phyloP scores from a whole-genome alignment of 116 monocot species.

The Trichopus zeylanicus region DNA sequence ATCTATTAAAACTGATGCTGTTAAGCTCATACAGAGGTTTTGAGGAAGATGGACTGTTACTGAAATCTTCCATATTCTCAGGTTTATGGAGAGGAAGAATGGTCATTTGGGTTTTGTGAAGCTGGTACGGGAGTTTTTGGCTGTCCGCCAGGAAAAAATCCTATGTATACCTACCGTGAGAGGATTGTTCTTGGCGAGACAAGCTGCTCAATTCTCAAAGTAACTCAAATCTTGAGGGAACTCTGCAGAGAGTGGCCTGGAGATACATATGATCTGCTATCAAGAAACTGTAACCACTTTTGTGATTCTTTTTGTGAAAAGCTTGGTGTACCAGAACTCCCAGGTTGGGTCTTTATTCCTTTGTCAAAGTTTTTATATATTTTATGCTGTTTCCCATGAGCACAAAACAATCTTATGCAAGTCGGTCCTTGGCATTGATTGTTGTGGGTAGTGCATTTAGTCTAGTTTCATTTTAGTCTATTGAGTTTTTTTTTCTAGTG shows the following conservation, averaged over 20 bases:
- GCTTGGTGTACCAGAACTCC: conserved; percentile 65
- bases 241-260: conserved; percentile 86
- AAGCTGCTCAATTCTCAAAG: conserved; percentile 35
- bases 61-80: conserved; percentile 18
- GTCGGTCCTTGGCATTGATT: no score
- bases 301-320: conserved; percentile 76
- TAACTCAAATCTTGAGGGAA: conserved; percentile 77
- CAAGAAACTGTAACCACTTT: conserved; percentile 92
- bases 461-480: no score
- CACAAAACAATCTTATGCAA: no score
- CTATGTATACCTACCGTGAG: conserved; percentile 90
- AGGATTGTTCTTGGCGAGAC: conserved; percentile 73
- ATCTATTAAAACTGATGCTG: no score
- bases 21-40: no score
- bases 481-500: no score
- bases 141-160: conserved; percentile 74
- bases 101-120: conserved; percentile 96
- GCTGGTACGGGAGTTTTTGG: conserved; percentile 73
- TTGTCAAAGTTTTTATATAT: no score
- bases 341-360: no score
- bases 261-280: conserved; percentile 68
- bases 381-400: no score
- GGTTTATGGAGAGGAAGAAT: conserved; percentile 92
- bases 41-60: no score
- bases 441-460: no score